Conservation (phyloP, 257 asterid genomes). For the Nyctanthes arbortristis region DNA sequence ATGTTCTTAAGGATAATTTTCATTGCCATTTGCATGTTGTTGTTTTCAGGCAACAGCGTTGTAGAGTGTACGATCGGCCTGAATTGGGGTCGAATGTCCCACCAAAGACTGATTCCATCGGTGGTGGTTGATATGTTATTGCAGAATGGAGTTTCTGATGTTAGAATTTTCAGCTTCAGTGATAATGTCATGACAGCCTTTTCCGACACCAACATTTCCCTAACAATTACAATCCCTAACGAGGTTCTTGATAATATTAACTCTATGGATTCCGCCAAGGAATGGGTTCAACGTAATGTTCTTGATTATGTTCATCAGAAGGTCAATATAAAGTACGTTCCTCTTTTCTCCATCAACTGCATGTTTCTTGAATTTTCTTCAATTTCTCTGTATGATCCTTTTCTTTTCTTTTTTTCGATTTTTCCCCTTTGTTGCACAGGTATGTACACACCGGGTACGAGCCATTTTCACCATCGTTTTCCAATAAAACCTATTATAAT, state of each 20-base stretch:
- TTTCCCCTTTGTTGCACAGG: neutral
- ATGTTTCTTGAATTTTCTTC: too few species aligned
- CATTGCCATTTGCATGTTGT: neutral
- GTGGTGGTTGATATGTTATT: constrained; percentile 43
- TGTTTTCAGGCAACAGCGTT: neutral
- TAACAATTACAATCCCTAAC: constrained; percentile 12
- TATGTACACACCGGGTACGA: neutral
- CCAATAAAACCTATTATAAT: neutral
- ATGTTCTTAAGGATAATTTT: neutral
- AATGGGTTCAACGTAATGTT: too few species aligned
- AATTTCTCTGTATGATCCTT: too few species aligned
- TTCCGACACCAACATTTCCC: constrained; percentile 9
- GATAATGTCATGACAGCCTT: constrained; percentile 26
- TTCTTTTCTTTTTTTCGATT: neutral
- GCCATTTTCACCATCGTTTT: constrained; percentile 10
- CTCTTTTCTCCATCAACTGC: neutral
- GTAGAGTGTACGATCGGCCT: constrained; percentile 28
- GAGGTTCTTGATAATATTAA: too few species aligned
- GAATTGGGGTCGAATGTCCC: constrained; percentile 32
- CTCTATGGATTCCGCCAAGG: too few species aligned
- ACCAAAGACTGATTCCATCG: constrained; percentile 40
- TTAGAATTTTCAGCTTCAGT: constrained; percentile 24
- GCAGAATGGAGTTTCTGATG: constrained; percentile 19
- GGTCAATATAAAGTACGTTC: too few species aligned
- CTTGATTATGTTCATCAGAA: too few species aligned